Evolutionary conservation across 1,284 basidiomycete genomes (phyloP).

Genomic region (Xerocomus amazonicus): DNA sequence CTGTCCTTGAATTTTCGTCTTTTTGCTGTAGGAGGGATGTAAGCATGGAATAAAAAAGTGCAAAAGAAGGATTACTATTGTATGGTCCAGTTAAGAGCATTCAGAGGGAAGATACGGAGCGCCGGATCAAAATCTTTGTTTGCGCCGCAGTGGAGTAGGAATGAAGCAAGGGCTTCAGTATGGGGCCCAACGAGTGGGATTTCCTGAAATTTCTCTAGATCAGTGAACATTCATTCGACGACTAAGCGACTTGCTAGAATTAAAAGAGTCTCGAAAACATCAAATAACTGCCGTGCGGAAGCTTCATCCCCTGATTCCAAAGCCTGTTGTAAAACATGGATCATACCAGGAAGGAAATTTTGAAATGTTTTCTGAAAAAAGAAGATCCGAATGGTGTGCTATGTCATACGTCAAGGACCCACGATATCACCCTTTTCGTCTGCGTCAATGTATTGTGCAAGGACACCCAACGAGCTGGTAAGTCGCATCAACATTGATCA

Average conservation of each 20-base stretch:
- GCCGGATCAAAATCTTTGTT: slow-evolving; percentile 80
- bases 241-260: slow-evolving; percentile 62
- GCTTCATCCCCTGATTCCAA: slow-evolving; percentile 82
- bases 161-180: slow-evolving; percentile 85
- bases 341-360: slow-evolving; percentile 84
- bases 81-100: slow-evolving; percentile 94
- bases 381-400: neutral
- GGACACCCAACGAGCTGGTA: slow-evolving; percentile 78
- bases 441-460: slow-evolving; percentile 90
- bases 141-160: slow-evolving; percentile 83
- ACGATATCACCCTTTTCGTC: slow-evolving; percentile 89
- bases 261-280: slow-evolving; percentile 93
- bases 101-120: slow-evolving; percentile 88
- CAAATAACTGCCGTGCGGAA: slow-evolving; percentile 87
- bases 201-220: slow-evolving; percentile 55
- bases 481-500: slow-evolving; percentile 6
- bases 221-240: neutral
- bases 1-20: slow-evolving; percentile 89
- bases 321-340: slow-evolving; percentile 84
- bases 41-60: neutral
- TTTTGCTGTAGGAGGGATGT: slow-evolving; percentile 63
- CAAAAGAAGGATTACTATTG: slow-evolving; percentile 60
- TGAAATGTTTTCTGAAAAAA: slow-evolving; percentile 79
- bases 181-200: slow-evolving; percentile 88
- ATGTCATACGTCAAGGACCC: slow-evolving; percentile 29